A percentile compares a stretch with the other conserved stretches of the same genome.
Evolutionary conservation across 2,329 filamentous ascomycete species (phyloP).

Genomic region (Diaporthe vaccinii): DNA sequence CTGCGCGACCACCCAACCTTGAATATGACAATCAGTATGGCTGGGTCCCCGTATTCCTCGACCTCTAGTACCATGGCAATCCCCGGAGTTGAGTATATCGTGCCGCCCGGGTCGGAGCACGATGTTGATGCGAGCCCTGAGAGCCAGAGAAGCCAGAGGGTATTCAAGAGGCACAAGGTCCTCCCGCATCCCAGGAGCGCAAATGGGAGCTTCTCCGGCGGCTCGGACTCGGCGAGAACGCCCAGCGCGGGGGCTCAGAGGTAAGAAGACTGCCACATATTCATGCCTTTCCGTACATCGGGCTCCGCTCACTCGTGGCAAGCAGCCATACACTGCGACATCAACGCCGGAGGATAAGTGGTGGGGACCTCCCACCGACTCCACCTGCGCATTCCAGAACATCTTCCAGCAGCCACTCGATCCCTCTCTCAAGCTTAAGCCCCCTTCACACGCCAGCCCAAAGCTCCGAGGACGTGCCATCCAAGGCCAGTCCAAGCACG

Average conservation of each 20-base stretch:
- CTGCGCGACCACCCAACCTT: constrained; percentile 6
- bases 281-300: constrained; percentile 35
- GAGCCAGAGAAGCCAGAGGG: constrained; percentile 46
- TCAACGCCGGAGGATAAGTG: constrained; percentile 57
- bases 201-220: constrained; percentile 40
- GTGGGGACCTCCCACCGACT: constrained; percentile 70
- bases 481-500: constrained; percentile 64
- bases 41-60: constrained; percentile 33
- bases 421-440: constrained; percentile 57
- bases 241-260: constrained; percentile 29
- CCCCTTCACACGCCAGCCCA: constrained; percentile 54
- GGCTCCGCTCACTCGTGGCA: constrained; percentile 51
- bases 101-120: constrained; percentile 40
- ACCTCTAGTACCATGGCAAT: constrained; percentile 34
- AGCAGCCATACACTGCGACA: constrained; percentile 58
- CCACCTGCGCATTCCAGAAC: constrained; percentile 72
- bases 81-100: constrained; percentile 41
- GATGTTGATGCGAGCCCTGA: constrained; percentile 46
- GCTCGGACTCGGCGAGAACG: constrained; percentile 36
- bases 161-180: constrained; percentile 55
- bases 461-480: constrained; percentile 55
- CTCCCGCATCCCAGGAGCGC: constrained; percentile 54
- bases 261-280: constrained; percentile 20
- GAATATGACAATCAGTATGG: constrained; percentile 31
- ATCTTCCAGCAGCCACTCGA: constrained; percentile 66